Evolutionary conservation across 2,329 filamentous ascomycete species (phyloP).

Genomic region (Fusarium nygamai): DNA sequence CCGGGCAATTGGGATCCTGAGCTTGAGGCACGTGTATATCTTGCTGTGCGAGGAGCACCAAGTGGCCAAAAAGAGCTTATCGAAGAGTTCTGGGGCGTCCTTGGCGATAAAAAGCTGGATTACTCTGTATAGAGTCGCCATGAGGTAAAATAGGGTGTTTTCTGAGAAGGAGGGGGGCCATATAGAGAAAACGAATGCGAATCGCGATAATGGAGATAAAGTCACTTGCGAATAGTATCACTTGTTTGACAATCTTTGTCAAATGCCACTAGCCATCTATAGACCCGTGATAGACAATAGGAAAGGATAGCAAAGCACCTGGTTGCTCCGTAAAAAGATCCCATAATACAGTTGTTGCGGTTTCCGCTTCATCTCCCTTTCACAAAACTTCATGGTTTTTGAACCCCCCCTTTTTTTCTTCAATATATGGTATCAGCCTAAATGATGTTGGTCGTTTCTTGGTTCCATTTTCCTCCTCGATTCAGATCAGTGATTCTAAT

Average conservation of each 20-base stretch:
- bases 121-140: constrained; percentile 49
- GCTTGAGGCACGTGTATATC: constrained; percentile 68
- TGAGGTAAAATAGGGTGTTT: background rate
- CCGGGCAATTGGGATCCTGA: constrained; percentile 74
- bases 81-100: constrained; percentile 70
- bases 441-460: constrained; percentile 1
- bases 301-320: constrained; percentile 31
- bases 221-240: constrained; percentile 8
- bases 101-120: constrained; percentile 64
- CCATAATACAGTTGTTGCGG: constrained; percentile 40
- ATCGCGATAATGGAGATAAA: background rate
- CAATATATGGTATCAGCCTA: constrained; percentile 37
- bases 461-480: background rate
- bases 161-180: background rate
- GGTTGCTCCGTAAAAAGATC: constrained; percentile 30
- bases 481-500: background rate
- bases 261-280: constrained; percentile 28
- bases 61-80: constrained; percentile 69
- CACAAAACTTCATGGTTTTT: background rate
- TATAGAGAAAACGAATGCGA: constrained; percentile 10
- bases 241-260: constrained; percentile 18
- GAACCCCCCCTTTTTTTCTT: constrained; percentile 8
- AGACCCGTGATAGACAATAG: constrained; percentile 24
- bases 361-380: constrained; percentile 6
- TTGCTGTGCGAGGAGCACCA: constrained; percentile 70